Conservation (phyloP, 345 rosid species). For the Euphorbia lathyris region DNA sequence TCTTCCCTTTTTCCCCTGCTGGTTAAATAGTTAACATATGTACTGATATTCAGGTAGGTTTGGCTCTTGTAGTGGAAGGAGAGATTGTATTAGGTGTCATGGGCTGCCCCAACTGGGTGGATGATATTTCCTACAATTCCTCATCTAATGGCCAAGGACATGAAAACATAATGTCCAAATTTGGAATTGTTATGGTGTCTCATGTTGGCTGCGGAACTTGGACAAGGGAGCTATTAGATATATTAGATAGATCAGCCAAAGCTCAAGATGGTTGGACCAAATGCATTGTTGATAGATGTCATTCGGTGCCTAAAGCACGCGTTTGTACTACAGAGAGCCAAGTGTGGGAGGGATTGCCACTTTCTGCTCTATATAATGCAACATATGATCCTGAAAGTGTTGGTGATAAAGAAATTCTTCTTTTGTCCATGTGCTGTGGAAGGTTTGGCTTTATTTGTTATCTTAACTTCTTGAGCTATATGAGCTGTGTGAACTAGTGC, state of each 20-base stretch:
- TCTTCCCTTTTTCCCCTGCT: conserved; percentile 5
- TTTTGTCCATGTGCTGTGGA: conserved; percentile 66
- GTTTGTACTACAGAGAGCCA: conserved; percentile 79
- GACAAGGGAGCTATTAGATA: conserved; percentile 40
- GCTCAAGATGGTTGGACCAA: conserved; percentile 55
- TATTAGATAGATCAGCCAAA: conserved; percentile 26
- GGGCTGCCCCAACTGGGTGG: conserved; percentile 92
- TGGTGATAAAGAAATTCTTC: conserved; percentile 46
- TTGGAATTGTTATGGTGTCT: conserved; percentile 67
- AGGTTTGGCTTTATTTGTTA: conserved; percentile 45
- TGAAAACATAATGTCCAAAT: conserved; percentile 24
- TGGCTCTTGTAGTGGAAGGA: conserved; percentile 84
- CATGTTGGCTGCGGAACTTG: conserved; percentile 85
- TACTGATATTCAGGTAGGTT: conserved; percentile 61
- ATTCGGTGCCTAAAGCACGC: conserved; percentile 46
- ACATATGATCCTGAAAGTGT: conserved; percentile 37
- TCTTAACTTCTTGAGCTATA: conserved; percentile 3
- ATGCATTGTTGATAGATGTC: conserved; percentile 58
- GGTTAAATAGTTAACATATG: conserved; percentile 24
- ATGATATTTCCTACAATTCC: conserved; percentile 28
- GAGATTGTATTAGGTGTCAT: conserved; percentile 71
- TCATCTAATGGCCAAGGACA: conserved; percentile 14
- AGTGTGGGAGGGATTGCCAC: conserved; percentile 71
- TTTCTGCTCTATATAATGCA: conserved; percentile 45
- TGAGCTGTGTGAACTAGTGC: background rate